Conservation (phyloP, 192 early-diverging fungal genomes). For the Chytriomyces hyalinus region DNA sequence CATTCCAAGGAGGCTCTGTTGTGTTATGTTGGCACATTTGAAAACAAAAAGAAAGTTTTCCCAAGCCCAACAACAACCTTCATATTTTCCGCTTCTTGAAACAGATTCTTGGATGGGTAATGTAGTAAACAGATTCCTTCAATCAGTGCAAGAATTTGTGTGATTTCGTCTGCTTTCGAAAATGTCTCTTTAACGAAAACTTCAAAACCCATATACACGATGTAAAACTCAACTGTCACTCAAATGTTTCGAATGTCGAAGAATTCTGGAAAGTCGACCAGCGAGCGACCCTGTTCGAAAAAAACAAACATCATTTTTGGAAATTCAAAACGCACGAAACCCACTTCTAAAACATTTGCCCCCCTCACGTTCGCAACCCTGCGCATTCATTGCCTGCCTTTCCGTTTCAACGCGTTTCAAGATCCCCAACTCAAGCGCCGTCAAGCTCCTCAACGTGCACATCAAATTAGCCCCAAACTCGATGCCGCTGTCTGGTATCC, state of each 20-base stretch:
- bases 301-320: not conserved
- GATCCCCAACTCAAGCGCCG: not conserved
- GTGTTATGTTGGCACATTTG: not conserved
- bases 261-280: no score
- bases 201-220: not conserved
- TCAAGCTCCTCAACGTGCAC: not conserved
- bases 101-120: not conserved
- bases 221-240: no score
- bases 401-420: no score
- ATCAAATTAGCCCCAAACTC: not conserved
- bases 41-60: not conserved
- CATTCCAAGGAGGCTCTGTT: not conserved
- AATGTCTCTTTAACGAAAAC: not conserved
- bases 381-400: no score
- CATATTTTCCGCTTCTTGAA: not conserved
- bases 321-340: not conserved
- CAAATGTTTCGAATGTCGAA: no score
- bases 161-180: not conserved
- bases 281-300: no score
- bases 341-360: not conserved
- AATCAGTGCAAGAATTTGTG: not conserved
- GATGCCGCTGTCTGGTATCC: no score
- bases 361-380: no score
- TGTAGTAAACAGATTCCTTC: slow-evolving; percentile 1
- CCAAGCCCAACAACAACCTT: not conserved